Evolutionary conservation across 257 asterid genomes (phyloP).

Genomic region (Solanum habrochaites): DNA sequence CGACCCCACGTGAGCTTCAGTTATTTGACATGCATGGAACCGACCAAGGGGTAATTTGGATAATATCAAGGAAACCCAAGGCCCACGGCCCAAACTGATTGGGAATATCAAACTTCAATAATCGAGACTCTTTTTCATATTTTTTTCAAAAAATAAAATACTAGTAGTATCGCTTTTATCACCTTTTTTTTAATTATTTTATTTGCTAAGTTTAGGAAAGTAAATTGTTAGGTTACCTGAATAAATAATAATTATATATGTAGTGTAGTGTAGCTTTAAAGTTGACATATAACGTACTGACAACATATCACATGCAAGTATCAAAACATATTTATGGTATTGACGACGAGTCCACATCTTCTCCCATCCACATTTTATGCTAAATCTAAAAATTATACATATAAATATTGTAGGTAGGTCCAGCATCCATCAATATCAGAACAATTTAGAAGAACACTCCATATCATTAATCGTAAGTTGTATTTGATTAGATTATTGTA

Average conservation of each 20-base stretch:
- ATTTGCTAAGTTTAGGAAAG: too few relatives aligned
- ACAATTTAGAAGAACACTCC: not conserved
- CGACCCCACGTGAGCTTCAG: not conserved
- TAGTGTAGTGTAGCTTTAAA: not conserved
- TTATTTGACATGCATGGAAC: not conserved
- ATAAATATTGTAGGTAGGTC: not conserved
- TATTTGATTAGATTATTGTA: not conserved
- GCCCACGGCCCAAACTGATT: not conserved
- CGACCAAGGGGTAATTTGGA: not conserved
- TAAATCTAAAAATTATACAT: too few relatives aligned
- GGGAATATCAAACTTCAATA: not conserved
- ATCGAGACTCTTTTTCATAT: not conserved
- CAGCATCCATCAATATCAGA: not conserved
- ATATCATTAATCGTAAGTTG: not conserved
- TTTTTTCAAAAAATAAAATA: not conserved
- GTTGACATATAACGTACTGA: not conserved
- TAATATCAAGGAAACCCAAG: not conserved
- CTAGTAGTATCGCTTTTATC: too few relatives aligned
- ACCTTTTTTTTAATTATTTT: too few relatives aligned
- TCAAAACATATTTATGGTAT: not conserved
- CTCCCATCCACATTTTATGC: not conserved
- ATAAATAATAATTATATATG: not conserved
- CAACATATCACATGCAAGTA: not conserved
- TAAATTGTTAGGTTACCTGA: too few relatives aligned
- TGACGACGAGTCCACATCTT: not conserved